A percentile compares a stretch with the other conserved stretches of the same genome.
Evolutionary conservation across 768 basidiomycete genomes (phyloP).

Genomic region (Kondoa malvinella): DNA sequence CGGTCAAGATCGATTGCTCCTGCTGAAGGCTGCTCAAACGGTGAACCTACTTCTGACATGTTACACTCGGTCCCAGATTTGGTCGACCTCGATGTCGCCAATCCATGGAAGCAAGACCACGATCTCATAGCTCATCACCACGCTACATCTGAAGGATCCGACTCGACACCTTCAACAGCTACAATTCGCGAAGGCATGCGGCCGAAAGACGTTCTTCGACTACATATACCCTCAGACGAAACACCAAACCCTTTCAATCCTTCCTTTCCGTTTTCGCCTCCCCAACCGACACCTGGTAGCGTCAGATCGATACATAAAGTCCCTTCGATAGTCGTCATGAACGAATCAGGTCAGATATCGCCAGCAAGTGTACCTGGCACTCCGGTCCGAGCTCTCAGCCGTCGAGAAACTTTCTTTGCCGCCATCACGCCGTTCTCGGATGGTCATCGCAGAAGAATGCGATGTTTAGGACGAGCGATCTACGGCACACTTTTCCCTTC

Average conservation of each 20-base stretch:
- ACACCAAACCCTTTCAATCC: neutral
- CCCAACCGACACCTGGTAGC: neutral
- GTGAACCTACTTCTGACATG: neutral
- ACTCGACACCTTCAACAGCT: neutral
- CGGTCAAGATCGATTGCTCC: neutral
- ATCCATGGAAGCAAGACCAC: neutral
- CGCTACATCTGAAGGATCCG: neutral
- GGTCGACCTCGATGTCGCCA: neutral
- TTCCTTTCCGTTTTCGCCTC: neutral
- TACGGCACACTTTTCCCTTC: conserved; percentile 68
- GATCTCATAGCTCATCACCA: neutral
- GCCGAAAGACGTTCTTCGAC: neutral
- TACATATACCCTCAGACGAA: neutral
- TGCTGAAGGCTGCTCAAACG: neutral
- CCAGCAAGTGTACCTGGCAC: neutral
- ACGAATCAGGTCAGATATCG: neutral
- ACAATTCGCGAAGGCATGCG: neutral
- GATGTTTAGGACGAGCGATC: conserved; percentile 22
- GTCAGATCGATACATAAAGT: neutral
- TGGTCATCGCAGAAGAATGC: neutral
- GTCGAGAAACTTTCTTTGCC: neutral
- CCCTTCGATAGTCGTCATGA: conserved; percentile 2
- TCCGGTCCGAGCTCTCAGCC: neutral
- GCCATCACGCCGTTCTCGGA: neutral
- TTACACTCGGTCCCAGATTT: neutral